These are phyloP conservation scores for Populus ilicifolia DNA, from an alignment of 345 rosid genomes.

Conservation along the genomic window DNA sequence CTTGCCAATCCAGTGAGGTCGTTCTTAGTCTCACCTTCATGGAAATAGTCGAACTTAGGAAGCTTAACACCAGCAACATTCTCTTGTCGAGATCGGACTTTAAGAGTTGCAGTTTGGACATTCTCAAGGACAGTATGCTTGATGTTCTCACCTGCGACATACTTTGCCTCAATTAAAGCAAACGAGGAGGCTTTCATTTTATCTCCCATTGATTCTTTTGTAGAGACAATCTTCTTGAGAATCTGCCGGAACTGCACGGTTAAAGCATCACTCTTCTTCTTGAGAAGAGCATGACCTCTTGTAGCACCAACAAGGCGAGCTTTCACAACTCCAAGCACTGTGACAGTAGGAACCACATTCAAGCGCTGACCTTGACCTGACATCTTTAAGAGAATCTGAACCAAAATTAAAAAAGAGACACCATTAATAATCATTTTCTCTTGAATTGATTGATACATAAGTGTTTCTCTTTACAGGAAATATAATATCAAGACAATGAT, in stretches of 20 bases:
- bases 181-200: constrained; percentile 84
- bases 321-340: constrained; percentile 74
- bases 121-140: constrained; percentile 79
- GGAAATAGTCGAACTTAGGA: constrained; percentile 76
- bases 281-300: constrained; percentile 91
- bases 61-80: constrained; percentile 91
- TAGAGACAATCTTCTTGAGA: constrained; percentile 71
- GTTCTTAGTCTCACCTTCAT: constrained; percentile 82
- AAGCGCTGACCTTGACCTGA: constrained; percentile 72
- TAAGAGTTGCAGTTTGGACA: constrained; percentile 72
- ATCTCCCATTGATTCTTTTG: constrained; percentile 88
- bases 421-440: background rate
- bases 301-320: constrained; percentile 86
- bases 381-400: constrained; percentile 44
- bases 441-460: background rate
- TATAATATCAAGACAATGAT: background rate
- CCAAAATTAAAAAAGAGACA: background rate
- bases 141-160: constrained; percentile 84
- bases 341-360: constrained; percentile 88
- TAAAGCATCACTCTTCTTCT: constrained; percentile 96
- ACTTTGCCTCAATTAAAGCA: constrained; percentile 74
- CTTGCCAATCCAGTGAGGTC: constrained; percentile 90
- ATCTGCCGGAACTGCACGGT: constrained; percentile 85
- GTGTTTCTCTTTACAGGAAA: background rate
- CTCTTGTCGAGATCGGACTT: constrained; percentile 74